Evolutionary conservation across 768 basidiomycete species (phyloP), one percentile per base, ranked within the genome.

Genomic region (Agrocybe chaxingu): DNA sequence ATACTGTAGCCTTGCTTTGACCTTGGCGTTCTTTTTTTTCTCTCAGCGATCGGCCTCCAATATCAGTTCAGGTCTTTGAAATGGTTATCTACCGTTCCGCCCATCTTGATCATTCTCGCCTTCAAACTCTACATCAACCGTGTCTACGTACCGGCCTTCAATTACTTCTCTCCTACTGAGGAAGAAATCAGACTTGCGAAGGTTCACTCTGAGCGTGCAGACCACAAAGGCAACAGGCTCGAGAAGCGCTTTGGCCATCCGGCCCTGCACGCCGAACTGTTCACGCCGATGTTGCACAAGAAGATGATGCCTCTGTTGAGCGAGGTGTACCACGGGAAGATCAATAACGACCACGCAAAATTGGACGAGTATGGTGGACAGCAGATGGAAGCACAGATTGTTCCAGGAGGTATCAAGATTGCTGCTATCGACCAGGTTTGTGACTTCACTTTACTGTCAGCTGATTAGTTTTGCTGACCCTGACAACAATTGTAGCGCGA

Each of bases 241-340:
- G 86, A 86, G 71, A 92, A 85, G 64, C 86, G 96, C 29, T 99
- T 98, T 70, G 90, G 95, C 1, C 97, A 99, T 65, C 95, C 97
- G 1, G 89, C 94, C 11, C 75, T 99, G 42, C 83, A 93, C 57
- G 69, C 80, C 9, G 92, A 95, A 47, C 76, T 96, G 41, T 90
- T 94, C 69, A 92, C 90, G 4, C 91, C 89, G 0, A 89, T 91
- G 88, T 66, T 93, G 45, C 91, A 92, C 58, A 83, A 86, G 54
- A 85, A 84, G 66, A 88, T 92, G 87, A 85, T 89, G 80, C 85
- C 79, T 6, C 70, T 93, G 18, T 72, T 93, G 16, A 68, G 73
- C 33, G 80, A 92, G 53, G 87, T 93, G 24, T 93, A 91, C 62
- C 70, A 77, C 36, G 91, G 91, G 57, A 86, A 82, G 65, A 76